These are phyloP conservation scores for Tulasnella sp. DNA, from an alignment of 768 basidiomycete genomes.

Conservation along the genomic window DNA sequence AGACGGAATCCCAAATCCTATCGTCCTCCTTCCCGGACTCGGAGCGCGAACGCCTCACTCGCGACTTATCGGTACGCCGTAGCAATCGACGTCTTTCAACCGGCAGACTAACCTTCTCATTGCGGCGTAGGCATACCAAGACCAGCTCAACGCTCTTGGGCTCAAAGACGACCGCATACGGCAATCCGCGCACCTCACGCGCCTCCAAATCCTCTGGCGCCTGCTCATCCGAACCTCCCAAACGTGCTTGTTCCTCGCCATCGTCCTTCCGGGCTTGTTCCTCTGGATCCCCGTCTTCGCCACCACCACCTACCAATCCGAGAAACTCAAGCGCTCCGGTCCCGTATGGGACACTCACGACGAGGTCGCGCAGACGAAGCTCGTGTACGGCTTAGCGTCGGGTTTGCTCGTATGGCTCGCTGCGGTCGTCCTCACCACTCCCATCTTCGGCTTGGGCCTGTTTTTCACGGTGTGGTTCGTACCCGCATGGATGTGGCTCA, in stretches of 20 bases:
- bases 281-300: constrained; percentile 74
- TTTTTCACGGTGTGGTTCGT: constrained; percentile 46
- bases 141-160: constrained; percentile 49
- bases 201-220: constrained; percentile 46
- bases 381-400: constrained; percentile 67
- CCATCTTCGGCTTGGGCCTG: constrained; percentile 30
- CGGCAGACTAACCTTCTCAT: neutral
- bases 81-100: neutral
- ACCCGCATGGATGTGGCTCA: constrained; percentile 79
- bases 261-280: constrained; percentile 66
- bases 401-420: constrained; percentile 56
- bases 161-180: constrained; percentile 83
- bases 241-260: constrained; percentile 45
- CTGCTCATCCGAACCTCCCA: constrained; percentile 54
- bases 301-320: constrained; percentile 57
- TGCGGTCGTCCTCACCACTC: constrained; percentile 47
- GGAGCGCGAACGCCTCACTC: constrained; percentile 24
- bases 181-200: constrained; percentile 38
- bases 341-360: constrained; percentile 81
- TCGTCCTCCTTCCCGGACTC: constrained; percentile 15
- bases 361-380: constrained; percentile 83
- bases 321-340: constrained; percentile 68
- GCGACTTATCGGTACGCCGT: constrained; percentile 47
- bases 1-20: neutral
- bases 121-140: constrained; percentile 52